phyloP scores from a whole-genome alignment of 1,284 basidiomycete species.

The Hymenochaete sp. region DNA sequence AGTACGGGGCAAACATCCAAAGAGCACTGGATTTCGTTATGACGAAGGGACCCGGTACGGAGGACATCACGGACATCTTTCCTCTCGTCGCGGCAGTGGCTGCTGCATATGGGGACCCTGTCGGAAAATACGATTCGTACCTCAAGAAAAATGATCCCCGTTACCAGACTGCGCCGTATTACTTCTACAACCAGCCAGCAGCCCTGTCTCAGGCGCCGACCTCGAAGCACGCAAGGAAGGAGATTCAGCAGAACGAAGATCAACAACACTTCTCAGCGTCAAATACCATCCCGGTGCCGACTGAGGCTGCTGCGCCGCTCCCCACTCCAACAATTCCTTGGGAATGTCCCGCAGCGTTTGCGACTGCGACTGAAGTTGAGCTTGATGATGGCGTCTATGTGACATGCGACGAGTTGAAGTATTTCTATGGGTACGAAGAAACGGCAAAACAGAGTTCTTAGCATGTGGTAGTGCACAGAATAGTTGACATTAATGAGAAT shows the following conservation, averaged over 20 bases:
- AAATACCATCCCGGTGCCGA: not conserved
- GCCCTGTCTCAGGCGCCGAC: slow-evolving; percentile 25
- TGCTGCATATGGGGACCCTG: slow-evolving; percentile 49
- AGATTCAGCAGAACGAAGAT: slow-evolving; percentile 5
- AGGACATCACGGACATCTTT: slow-evolving; percentile 36
- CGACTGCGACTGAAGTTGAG: slow-evolving; percentile 29
- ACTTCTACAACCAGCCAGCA: slow-evolving; percentile 42
- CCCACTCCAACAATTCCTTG: slow-evolving; percentile 23
- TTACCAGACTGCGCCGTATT: slow-evolving; percentile 38
- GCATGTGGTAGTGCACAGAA: not conserved
- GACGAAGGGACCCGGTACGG: slow-evolving; percentile 34
- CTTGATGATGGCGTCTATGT: slow-evolving; percentile 42
- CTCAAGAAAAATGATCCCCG: slow-evolving; percentile 26
- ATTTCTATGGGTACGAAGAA: slow-evolving; percentile 29
- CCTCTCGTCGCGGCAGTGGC: slow-evolving; percentile 47
- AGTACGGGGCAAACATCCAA: slow-evolving; percentile 47
- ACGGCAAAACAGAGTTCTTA: not conserved
- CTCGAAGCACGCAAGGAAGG: slow-evolving; percentile 3
- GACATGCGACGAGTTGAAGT: slow-evolving; percentile 37
- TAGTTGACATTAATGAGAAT: not conserved
- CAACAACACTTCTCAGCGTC: not conserved
- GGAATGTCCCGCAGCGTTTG: slow-evolving; percentile 37
- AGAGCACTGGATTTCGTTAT: slow-evolving; percentile 49
- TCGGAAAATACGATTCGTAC: slow-evolving; percentile 42
- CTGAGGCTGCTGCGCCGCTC: slow-evolving; percentile 3